A percentile compares a stretch with the other conserved stretches of the same genome.
Evolutionary conservation across 2,329 filamentous ascomycete species (phyloP).

Genomic region (Chrysosporium keratinophilum): DNA sequence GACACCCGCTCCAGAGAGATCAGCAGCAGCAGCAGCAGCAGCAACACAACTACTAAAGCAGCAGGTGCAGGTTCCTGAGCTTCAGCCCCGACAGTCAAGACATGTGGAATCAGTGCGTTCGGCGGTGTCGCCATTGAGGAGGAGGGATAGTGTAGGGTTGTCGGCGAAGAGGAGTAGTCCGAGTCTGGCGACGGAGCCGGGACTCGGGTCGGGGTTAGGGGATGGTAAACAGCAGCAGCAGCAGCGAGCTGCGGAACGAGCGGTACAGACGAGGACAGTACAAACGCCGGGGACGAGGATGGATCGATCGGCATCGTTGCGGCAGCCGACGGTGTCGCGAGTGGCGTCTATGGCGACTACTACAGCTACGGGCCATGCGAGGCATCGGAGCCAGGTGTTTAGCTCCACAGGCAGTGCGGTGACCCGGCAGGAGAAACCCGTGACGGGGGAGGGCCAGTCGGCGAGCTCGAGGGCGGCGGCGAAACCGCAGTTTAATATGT

Average conservation of each 20-base stretch:
- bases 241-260: not conserved
- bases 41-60: constrained; percentile 15
- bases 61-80: not conserved
- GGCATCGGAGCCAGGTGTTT: constrained; percentile 30
- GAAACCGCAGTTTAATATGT: constrained; percentile 28
- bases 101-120: not conserved
- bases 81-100: not conserved
- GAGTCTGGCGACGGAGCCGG: not conserved
- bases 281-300: constrained; percentile 27
- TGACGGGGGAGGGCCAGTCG: constrained; percentile 7
- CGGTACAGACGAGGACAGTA: not conserved
- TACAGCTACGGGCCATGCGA: constrained; percentile 23
- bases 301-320: constrained; percentile 29
- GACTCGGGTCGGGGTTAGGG: not conserved
- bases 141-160: not conserved
- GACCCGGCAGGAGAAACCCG: constrained; percentile 1
- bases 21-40: constrained; percentile 8
- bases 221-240: constrained; percentile 13
- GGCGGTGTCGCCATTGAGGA: not conserved
- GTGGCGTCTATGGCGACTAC: constrained; percentile 11
- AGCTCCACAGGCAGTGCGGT: constrained; percentile 15
- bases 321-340: constrained; percentile 25
- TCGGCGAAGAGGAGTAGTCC: not conserved
- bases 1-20: constrained; percentile 15
- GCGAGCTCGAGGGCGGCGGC: constrained; percentile 16